Base-by-base conservation (phyloP, 176 grass and related monocot genomes). In the Oryza rufipogon region DNA sequence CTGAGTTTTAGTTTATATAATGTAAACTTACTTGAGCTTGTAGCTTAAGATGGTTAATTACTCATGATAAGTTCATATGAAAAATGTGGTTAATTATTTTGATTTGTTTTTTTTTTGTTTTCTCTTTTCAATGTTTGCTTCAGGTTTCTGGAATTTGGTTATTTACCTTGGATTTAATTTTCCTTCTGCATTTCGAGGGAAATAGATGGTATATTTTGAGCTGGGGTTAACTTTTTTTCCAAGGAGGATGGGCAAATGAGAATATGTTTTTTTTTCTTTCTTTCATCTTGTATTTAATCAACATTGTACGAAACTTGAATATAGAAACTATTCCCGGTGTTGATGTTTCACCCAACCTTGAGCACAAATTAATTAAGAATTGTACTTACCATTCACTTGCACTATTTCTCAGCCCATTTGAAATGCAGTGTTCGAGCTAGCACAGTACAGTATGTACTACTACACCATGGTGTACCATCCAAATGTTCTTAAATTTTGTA, bases 181-280 rank as follows among this genome's bases (percentile, higher is more conserved):
- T n/a, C 11, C 7, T 44, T 49, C 16, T 19, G 20, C 17, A 11
- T 72, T 82, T 61, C 14, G 11, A 14, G 15, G 49, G 58, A 30
- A 74, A 49, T 17, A 82, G 38, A 6, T 39, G 26, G 14, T 28
- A 25, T 42, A 72, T 72, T 84, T 58, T 76, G 64, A 30, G 11
- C 11, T 20, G 2, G 3, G 3, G 3, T 58, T 52, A 15, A 52
- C 42, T 75, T 61, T 61, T 5, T 36, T 13, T 61, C 6, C 0
- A 2, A n/a, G 64, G 44, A n/a, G 33, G 12, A 56, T 9, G 2
- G 45, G 5, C 65, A 38, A 38, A 11, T 44, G 36, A 38, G 5
- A 38, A 36, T 9, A 30, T 26, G 26, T 75, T 9, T 3, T 17
- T 56, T 49, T 46, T 3, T 17, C 19, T 49, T 46, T 20, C 10